Evolutionary conservation across 2,329 filamentous ascomycete species (phyloP).

Genomic region (Escovopsis sp.): DNA sequence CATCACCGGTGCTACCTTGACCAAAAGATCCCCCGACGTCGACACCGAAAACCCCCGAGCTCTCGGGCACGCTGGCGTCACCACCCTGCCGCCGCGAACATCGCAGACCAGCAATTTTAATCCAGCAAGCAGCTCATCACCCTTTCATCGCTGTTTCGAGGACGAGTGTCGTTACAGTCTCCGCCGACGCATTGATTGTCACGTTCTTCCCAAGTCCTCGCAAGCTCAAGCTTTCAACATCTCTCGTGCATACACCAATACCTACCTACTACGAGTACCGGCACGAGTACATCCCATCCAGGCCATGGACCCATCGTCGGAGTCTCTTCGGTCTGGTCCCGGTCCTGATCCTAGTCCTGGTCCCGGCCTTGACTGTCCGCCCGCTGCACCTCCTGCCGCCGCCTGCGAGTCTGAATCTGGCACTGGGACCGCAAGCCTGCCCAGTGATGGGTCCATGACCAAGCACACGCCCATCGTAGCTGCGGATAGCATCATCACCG

Average conservation of each 20-base stretch:
- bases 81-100: background rate
- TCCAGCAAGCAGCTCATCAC: background rate
- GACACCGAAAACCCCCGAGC: constrained; percentile 6
- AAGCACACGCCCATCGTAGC: constrained; percentile 7
- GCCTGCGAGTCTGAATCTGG: background rate
- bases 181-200: too few relatives aligned
- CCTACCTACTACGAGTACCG: too few relatives aligned
- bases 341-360: constrained; percentile 1
- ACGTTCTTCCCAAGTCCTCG: too few relatives aligned
- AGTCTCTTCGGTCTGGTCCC: constrained; percentile 17
- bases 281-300: too few relatives aligned
- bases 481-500: constrained; percentile 7
- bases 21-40: constrained; percentile 4
- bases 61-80: constrained; percentile 1
- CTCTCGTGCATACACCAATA: too few relatives aligned
- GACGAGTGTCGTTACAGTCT: too few relatives aligned
- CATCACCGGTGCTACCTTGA: background rate
- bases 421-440: constrained; percentile 2
- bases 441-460: constrained; percentile 7
- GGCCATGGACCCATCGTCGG: constrained; percentile 18
- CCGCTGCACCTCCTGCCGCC: background rate
- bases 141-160: background rate
- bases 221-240: too few relatives aligned
- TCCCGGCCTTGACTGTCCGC: constrained; percentile 2
- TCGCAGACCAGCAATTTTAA: background rate